Evolutionary conservation across 306 rosid species (phyloP).

Genomic region (Acacia acuminata): DNA sequence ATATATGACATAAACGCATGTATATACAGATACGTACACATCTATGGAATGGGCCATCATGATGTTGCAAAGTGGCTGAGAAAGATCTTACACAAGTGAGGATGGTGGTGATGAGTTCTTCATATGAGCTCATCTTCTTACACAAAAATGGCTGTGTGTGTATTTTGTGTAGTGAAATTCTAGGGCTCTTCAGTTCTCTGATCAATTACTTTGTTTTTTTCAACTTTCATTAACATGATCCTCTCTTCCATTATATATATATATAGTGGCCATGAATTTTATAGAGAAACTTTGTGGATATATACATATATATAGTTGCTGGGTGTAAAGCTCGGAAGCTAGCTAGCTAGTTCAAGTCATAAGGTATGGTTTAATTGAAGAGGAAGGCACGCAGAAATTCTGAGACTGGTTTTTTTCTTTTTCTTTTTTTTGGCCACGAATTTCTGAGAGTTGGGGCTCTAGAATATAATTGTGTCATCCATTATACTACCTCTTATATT

Average conservation of each 20-base stretch:
- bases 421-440: not conserved
- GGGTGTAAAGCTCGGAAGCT: not conserved
- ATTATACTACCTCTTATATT: not conserved
- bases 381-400: not conserved
- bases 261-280: not conserved
- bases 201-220: not conserved
- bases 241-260: not conserved
- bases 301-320: no score
- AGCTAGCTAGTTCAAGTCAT: not conserved
- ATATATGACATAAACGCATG: not conserved
- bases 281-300: no score
- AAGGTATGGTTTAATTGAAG: not conserved
- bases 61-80: slow-evolving; percentile 28
- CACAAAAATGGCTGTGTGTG: not conserved
- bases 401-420: not conserved
- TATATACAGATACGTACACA: not conserved
- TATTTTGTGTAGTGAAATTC: not conserved
- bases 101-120: slow-evolving; percentile 39
- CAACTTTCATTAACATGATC: not conserved
- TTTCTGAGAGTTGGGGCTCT: not conserved
- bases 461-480: not conserved
- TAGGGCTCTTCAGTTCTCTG: not conserved
- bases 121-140: not conserved
- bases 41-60: slow-evolving; percentile 31
- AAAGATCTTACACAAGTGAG: slow-evolving; percentile 24